Percentiles rank a stretch among this genome's conserved stretches.
Conservation (phyloP, 495 filamentous ascomycete genomes). For the Platismatia glauca region DNA sequence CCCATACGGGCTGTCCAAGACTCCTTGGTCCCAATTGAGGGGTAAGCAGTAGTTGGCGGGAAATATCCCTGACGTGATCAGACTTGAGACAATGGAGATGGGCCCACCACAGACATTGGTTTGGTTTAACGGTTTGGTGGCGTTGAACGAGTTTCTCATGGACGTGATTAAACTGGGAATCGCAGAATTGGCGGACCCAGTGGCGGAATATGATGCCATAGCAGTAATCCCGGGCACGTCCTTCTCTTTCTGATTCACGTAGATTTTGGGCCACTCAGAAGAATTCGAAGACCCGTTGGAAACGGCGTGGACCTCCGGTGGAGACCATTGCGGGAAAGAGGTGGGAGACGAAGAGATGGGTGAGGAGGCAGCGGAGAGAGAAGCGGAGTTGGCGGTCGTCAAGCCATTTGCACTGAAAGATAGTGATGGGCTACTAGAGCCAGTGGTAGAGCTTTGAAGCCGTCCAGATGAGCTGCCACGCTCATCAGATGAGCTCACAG, state of each 20-base stretch:
- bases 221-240: background rate
- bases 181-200: background rate
- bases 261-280: background rate
- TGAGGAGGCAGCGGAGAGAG: background rate
- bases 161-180: background rate
- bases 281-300: background rate
- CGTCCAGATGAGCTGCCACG: background rate
- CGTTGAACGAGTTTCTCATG: conserved; percentile 1
- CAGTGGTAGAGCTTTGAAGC: background rate
- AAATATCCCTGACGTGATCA: conserved; percentile 5
- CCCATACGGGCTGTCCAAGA: conserved; percentile 8
- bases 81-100: background rate
- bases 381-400: background rate
- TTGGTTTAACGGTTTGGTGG: background rate
- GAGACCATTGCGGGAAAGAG: background rate
- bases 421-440: background rate
- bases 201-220: background rate
- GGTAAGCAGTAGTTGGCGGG: conserved; percentile 12
- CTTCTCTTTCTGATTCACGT: background rate
- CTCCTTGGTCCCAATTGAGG: conserved; percentile 5
- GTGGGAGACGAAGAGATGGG: background rate
- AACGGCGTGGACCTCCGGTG: background rate
- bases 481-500: background rate
- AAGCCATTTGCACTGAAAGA: background rate
- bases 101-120: conserved; percentile 1